Base-by-base conservation (phyloP, 2,329 filamentous ascomycete genomes). In the Zymoseptoria tritici region DNA sequence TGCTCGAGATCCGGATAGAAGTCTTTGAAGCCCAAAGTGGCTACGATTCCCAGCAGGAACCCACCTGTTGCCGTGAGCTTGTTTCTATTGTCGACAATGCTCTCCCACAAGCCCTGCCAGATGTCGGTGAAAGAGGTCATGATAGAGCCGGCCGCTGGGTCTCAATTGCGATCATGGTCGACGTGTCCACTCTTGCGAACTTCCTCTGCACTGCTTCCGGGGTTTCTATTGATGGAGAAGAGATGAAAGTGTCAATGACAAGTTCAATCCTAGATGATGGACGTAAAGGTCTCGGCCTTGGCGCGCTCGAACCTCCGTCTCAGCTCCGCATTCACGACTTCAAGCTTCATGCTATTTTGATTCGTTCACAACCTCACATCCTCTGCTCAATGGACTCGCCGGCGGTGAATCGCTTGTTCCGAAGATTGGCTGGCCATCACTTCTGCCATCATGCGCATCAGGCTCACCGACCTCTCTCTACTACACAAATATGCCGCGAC, bases 1-100 rank as follows among this genome's bases (percentile, higher is more conserved):
- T 79, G 75, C 72, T 91, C 86, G 53, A 91, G 80, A 66, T 90
- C 87, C 1, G 88, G 86, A 68, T 91, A 92, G 46, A 92, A 74
- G 71, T 93, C 89, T 74, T 91, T 91, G 77, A 90, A 85, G 60
- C 87, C 87, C 2, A 94, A 76, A 0, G 90, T 91, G 58, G 92
- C 74, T 56, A 91, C 77, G 57, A 91, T 81, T 51, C 92, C 91
- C 9, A 89, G 81, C n/a, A 87, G 73, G 69, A 97, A 96, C 70
- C 71, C 71, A 29, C 70, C 71, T 8, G 68, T 69, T 3, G 67
- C 67, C 8, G 71, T 73, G 56, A 73, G 62, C 60, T 72, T 73
- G 56, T 67, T 65, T 26, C 66, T 64, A 60, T 73, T 72, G 60
- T 72, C 70, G 36, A 72, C 61, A 4, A 72, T 66, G 49, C 63